phyloP scores from a whole-genome alignment of 495 filamentous ascomycete species.

The Chlorociboria aeruginascens region DNA sequence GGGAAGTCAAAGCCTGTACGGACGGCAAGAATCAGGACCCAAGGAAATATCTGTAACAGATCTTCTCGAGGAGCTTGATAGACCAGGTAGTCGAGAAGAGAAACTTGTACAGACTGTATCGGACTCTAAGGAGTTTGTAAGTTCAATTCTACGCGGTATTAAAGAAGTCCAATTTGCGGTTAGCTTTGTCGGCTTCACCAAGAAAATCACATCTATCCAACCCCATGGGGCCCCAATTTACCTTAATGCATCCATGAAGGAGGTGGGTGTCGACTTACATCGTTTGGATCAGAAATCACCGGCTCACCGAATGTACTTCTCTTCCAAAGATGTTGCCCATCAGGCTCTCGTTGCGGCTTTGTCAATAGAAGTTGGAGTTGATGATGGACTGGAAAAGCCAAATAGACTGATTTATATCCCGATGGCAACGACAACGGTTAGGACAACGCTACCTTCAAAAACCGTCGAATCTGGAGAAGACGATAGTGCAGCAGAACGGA shows the following conservation, averaged over 20 bases:
- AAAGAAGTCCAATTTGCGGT: constrained; percentile 94
- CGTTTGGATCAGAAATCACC: constrained; percentile 88
- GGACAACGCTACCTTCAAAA: constrained; percentile 90
- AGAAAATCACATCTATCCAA: constrained; percentile 54
- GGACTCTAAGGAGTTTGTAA: constrained; percentile 85
- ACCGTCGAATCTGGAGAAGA: constrained; percentile 71
- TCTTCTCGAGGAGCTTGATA: constrained; percentile 67
- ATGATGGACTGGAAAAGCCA: constrained; percentile 72
- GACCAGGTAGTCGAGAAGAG: constrained; percentile 60
- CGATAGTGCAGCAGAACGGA: constrained; percentile 69
- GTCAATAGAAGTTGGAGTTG: constrained; percentile 81
- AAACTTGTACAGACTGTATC: constrained; percentile 75
- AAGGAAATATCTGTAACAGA: constrained; percentile 50
- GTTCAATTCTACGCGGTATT: constrained; percentile 81
- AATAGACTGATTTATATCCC: constrained; percentile 88
- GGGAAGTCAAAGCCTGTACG: constrained; percentile 23
- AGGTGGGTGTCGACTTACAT: constrained; percentile 86
- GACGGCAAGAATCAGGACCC: constrained; percentile 25
- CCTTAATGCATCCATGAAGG: constrained; percentile 85
- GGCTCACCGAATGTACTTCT: constrained; percentile 98
- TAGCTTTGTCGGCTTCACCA: constrained; percentile 82
- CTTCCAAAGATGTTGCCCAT: constrained; percentile 81
- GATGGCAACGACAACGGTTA: constrained; percentile 94
- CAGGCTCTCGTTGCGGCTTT: constrained; percentile 88
- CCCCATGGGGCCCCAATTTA: constrained; percentile 56